Percentiles rank a stretch among this genome's conserved stretches.
phyloP scores from a whole-genome alignment of 2,329 filamentous ascomycete species.

The Alternaria gansuensis region DNA sequence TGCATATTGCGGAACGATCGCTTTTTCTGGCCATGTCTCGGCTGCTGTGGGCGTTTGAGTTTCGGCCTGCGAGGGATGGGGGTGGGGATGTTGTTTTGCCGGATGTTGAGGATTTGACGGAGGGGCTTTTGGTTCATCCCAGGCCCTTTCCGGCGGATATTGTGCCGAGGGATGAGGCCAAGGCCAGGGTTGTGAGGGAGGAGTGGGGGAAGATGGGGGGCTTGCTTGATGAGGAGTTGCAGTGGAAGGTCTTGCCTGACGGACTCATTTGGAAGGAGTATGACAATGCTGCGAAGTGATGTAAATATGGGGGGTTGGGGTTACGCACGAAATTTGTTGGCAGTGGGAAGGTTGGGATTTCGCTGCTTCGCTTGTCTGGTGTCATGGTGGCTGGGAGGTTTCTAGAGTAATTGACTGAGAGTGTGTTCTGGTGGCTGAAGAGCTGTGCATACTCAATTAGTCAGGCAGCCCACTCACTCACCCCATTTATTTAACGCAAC shows the following conservation, averaged over 20 bases:
- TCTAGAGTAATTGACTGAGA: too few species aligned
- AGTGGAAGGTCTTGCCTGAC: conserved; percentile 36
- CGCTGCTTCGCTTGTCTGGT: background rate
- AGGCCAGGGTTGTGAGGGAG: conserved; percentile 15
- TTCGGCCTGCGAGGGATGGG: conserved; percentile 11
- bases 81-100: conserved; percentile 22
- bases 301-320: background rate
- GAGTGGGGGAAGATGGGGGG: conserved; percentile 33
- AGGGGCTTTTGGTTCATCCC: conserved; percentile 32
- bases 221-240: conserved; percentile 27
- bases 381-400: too few species aligned
- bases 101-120: conserved; percentile 26
- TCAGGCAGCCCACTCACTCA: too few species aligned
- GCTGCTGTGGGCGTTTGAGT: conserved; percentile 49
- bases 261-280: conserved; percentile 30
- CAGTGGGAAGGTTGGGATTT: background rate
- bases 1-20: conserved; percentile 49
- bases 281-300: conserved; percentile 15
- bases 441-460: background rate
- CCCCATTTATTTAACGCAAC: too few species aligned
- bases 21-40: conserved; percentile 46
- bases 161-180: conserved; percentile 22
- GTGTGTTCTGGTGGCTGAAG: too few species aligned
- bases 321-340: too few species aligned
- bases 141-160: conserved; percentile 31